These are phyloP conservation scores for Pseudogymnoascus sp. DNA, from an alignment of 2,329 filamentous ascomycete species.

Conservation along the genomic window DNA sequence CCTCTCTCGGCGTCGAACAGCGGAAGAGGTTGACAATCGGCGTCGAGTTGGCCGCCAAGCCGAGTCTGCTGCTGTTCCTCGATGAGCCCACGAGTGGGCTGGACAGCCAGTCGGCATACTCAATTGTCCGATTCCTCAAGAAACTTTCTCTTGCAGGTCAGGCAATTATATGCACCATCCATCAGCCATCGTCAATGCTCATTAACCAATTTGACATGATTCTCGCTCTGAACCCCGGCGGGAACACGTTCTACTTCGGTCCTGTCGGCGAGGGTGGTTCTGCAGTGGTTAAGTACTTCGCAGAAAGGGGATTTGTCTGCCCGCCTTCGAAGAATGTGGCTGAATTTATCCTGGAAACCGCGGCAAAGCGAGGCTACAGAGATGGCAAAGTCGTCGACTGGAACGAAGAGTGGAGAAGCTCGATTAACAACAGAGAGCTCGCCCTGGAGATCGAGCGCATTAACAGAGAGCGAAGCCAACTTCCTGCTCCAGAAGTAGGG, in stretches of 20 bases:
- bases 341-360: slow-evolving; percentile 29
- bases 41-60: slow-evolving; percentile 49
- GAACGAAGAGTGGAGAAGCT: slow-evolving; percentile 65
- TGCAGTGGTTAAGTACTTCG: slow-evolving; percentile 56
- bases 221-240: slow-evolving; percentile 57
- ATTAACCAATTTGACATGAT: slow-evolving; percentile 53
- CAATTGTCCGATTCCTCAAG: slow-evolving; percentile 54
- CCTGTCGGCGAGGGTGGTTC: slow-evolving; percentile 54
- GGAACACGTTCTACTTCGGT: slow-evolving; percentile 63
- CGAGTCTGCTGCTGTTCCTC: slow-evolving; percentile 52
- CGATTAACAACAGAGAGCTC: slow-evolving; percentile 48
- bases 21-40: slow-evolving; percentile 56
- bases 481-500: slow-evolving; percentile 34
- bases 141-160: slow-evolving; percentile 51
- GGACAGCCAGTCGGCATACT: slow-evolving; percentile 56
- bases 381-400: slow-evolving; percentile 47
- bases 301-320: slow-evolving; percentile 47
- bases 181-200: slow-evolving; percentile 47
- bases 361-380: slow-evolving; percentile 26
- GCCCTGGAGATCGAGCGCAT: slow-evolving; percentile 57
- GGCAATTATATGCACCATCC: slow-evolving; percentile 48
- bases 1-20: slow-evolving; percentile 55
- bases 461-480: slow-evolving; percentile 45
- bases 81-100: slow-evolving; percentile 57
- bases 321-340: slow-evolving; percentile 46